phyloP scores from a whole-genome alignment of 257 asterid genomes.

The Solanum pinnatisectum region DNA sequence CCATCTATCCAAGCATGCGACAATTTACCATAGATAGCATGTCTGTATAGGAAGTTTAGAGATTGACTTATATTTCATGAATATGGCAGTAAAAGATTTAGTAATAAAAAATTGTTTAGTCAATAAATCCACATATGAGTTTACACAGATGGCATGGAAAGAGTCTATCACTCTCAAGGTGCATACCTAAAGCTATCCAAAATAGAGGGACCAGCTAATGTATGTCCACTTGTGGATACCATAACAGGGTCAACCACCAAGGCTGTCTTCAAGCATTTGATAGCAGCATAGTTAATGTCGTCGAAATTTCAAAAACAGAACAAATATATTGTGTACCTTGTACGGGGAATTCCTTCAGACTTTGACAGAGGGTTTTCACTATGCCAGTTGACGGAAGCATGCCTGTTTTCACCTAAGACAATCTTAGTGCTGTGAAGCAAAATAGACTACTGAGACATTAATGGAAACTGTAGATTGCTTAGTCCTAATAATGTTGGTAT shows the following conservation, averaged over 20 bases:
- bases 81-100: background rate
- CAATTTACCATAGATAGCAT: background rate
- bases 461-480: background rate
- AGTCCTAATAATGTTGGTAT: background rate
- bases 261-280: conserved; percentile 54
- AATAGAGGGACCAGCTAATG: conserved; percentile 62
- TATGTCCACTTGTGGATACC: conserved; percentile 93
- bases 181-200: conserved; percentile 59
- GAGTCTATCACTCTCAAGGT: background rate
- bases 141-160: background rate
- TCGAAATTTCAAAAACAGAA: background rate
- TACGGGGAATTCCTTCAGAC: conserved; percentile 63
- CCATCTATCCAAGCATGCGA: background rate
- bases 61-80: background rate
- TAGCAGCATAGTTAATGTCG: background rate
- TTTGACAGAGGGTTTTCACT: conserved; percentile 55
- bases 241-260: conserved; percentile 98
- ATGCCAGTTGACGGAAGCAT: conserved; percentile 87
- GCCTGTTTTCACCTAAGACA: conserved; percentile 86
- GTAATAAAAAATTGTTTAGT: background rate
- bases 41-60: background rate
- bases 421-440: conserved; percentile 13
- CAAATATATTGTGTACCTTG: conserved; percentile 34
- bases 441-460: background rate
- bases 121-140: background rate